Base-by-base conservation (phyloP, 2,329 filamentous ascomycete genomes). In the Hypomyces rosellus region DNA sequence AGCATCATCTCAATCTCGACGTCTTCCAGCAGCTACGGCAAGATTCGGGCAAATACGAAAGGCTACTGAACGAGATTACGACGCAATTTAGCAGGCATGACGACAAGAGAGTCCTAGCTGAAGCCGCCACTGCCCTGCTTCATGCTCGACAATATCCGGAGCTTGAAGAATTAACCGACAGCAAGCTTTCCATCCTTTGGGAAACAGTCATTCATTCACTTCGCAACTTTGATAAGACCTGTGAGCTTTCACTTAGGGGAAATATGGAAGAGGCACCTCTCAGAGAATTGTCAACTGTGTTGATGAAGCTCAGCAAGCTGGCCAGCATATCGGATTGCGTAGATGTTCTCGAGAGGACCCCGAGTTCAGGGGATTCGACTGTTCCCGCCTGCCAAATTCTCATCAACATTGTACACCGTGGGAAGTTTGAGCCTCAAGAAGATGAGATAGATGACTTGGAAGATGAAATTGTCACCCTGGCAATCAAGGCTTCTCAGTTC, bases 61-160 rank as follows among this genome's bases (percentile, higher is more conserved):
- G 85, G 18, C 73, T 97, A 30, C 74, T 99, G 1, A 90, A 96
- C 58, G 91, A 96, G 61, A 89, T 97, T 59, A 90, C 88, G 66
- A 89, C 89, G 51, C 93, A 99, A 61, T 97, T 99, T 70, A 84
- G 87, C 60, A 84, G 89, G n/a, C 93, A 99, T 63, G 88, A 88
- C 40, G 89, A 95, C 61, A 86, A 88, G 59, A 81, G 81, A 49
- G 91, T 97, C 15, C 76, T 99, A 42, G 82, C 83, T 11, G 91
- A 96, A 66, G 92, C 90, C 13, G 86, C 87, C 25, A 78, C 83
- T 18, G 88, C 91, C 5, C 80, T 99, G 36, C 72, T 96, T 33
- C 89, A 95, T 63, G 90, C 92, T 8, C 85, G 88, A 56, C 85
- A 84, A 54, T 92, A 89, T 54, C 89, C 93, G 54, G 92, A 96